Evolutionary conservation across 352 stramenopile genomes (phyloP).

Genomic region (Pythium utonaiense): DNA sequence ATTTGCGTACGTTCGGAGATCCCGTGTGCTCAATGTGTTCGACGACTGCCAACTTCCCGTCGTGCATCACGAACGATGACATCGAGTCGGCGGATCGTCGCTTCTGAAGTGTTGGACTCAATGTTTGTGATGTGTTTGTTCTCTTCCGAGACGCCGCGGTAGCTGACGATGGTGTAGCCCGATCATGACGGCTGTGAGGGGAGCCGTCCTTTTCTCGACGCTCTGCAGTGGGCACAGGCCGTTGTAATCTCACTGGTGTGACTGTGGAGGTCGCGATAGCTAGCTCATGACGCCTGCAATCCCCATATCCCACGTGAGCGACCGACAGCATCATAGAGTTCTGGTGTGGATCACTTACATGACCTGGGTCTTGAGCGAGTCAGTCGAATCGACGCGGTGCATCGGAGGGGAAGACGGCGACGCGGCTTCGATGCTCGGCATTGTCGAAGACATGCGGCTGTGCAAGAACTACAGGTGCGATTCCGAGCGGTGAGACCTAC

Average conservation of each 20-base stretch:
- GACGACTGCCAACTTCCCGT: conserved; percentile 48
- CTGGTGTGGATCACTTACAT: conserved; percentile 15
- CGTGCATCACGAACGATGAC: conserved; percentile 27
- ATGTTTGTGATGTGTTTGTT: conserved; percentile 16
- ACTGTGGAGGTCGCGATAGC: conserved; percentile 17
- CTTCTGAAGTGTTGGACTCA: conserved; percentile 23
- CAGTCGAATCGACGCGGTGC: conserved; percentile 19
- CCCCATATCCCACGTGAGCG: background rate
- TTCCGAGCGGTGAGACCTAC: no score
- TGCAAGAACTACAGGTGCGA: background rate
- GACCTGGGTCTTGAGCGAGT: conserved; percentile 25
- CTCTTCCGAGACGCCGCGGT: conserved; percentile 17
- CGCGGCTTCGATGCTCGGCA: conserved; percentile 9
- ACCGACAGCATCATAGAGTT: background rate
- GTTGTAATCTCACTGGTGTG: conserved; percentile 20
- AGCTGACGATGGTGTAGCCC: background rate
- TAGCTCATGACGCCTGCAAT: conserved; percentile 17
- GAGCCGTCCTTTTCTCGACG: conserved; percentile 13
- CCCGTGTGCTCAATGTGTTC: conserved; percentile 33
- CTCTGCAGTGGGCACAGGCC: conserved; percentile 12
- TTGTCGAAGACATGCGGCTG: conserved; percentile 18
- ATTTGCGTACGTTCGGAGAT: conserved; percentile 21
- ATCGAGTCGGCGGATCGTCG: conserved; percentile 16
- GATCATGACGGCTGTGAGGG: background rate
- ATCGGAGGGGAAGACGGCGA: conserved; percentile 3